phyloP scores from a whole-genome alignment of 169 alveolate species.

The Babesia bovis region DNA sequence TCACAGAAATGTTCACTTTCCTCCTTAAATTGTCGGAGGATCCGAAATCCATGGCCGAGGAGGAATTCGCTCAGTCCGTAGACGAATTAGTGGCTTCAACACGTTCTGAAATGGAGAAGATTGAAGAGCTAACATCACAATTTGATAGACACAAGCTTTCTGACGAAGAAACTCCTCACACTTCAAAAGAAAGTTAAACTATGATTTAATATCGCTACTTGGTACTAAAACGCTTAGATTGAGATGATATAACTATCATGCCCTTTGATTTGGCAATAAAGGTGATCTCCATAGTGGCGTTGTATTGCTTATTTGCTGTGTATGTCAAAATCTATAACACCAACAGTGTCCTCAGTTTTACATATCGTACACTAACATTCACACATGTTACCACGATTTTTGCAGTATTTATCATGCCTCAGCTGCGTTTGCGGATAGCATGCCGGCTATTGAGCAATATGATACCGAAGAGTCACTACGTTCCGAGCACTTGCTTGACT shows the following conservation, averaged over 20 bases:
- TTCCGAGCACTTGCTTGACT: constrained; percentile 77
- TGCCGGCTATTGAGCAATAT: constrained; percentile 82
- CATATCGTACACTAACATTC: background rate
- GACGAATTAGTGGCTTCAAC: constrained; percentile 37
- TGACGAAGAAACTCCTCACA: background rate
- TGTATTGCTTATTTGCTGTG: too few relatives aligned
- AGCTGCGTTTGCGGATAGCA: background rate
- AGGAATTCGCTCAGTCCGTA: constrained; percentile 19
- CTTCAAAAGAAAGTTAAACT: background rate
- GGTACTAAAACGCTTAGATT: background rate
- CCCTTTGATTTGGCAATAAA: background rate
- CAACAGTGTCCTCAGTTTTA: background rate
- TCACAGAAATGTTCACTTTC: constrained; percentile 49
- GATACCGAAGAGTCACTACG: constrained; percentile 85
- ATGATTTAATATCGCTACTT: background rate
- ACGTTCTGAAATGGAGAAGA: constrained; percentile 46
- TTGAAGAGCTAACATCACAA: constrained; percentile 49
- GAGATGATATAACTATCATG: background rate
- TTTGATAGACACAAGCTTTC: constrained; percentile 56
- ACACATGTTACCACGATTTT: background rate
- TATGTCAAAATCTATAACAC: too few relatives aligned
- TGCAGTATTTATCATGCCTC: background rate
- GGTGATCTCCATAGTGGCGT: too few relatives aligned
- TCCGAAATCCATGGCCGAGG: constrained; percentile 10
- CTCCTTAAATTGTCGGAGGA: constrained; percentile 60